Evolutionary conservation across 768 basidiomycete species (phyloP).

Genomic region (Tylopilus rubrobrunneus): DNA sequence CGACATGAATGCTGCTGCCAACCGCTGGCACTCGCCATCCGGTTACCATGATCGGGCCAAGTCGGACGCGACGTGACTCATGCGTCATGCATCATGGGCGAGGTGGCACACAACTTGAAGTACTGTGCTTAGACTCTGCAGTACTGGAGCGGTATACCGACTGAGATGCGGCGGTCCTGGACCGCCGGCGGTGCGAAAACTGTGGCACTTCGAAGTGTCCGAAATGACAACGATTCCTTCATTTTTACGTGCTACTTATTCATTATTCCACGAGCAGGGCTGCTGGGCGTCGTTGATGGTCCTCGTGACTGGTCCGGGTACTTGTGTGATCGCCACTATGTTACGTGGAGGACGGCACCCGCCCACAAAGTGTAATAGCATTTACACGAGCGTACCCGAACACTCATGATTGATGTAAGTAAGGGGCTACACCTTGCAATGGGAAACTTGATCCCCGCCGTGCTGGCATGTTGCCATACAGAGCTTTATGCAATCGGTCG

Average conservation of each 20-base stretch:
- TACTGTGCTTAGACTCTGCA: background rate
- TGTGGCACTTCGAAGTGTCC: background rate
- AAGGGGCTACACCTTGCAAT: slow-evolving; percentile 1
- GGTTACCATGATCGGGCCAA: too few species aligned
- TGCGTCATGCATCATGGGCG: too few species aligned
- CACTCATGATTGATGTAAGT: slow-evolving; percentile 4
- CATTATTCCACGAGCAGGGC: slow-evolving; percentile 18
- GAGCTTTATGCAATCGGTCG: slow-evolving; percentile 36
- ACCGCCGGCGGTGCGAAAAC: background rate
- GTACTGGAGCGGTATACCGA: background rate
- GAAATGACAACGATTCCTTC: background rate
- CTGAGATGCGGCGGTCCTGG: too few species aligned
- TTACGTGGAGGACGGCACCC: background rate
- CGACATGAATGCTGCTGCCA: background rate
- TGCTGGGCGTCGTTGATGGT: background rate
- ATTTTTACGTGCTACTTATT: slow-evolving; percentile 11
- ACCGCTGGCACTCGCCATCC: background rate
- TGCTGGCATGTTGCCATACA: slow-evolving; percentile 22
- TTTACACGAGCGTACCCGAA: background rate
- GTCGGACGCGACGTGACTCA: too few species aligned
- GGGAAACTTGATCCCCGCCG: slow-evolving; percentile 5
- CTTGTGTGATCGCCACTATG: slow-evolving; percentile 1
- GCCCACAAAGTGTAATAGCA: background rate
- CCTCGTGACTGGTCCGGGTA: background rate
- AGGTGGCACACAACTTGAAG: background rate